Base-by-base conservation (phyloP, 768 basidiomycete genomes). In the Lactarius akahatsu region DNA sequence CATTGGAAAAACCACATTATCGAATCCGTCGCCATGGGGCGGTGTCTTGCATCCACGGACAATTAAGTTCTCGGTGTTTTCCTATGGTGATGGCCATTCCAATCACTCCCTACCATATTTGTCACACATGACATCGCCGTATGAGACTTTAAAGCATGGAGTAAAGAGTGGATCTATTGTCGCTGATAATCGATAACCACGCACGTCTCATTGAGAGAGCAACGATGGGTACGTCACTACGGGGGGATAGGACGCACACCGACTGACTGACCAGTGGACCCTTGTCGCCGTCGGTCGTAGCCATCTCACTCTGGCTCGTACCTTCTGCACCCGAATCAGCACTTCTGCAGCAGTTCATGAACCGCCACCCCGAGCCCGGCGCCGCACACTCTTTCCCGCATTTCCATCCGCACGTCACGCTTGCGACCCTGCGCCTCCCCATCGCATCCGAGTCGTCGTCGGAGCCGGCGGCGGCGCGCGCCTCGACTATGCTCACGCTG, bases 381-480 rank as follows among this genome's bases (percentile, higher is more conserved):
- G 75, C 72, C 5, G 77, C 75, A 11, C 85, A 86, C 0, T 78
- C 77, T 28, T 92, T 86, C 72, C 87, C 89, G 1, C 64, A 70
- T 28, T 86, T 91, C 74, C 72, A 82, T 43, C 89, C 90, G 6
- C 91, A 93, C 74, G 81, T 92, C 72, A 92, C 91, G 0, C 83
- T 93, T 54, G 71, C 83, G 74, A 65, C 81, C 75, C 54, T 79
- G 77, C 47, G 9, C 10, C 47, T 4, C 20, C 47, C 11, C 9
- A 3, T 20, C 43, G 43, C 43, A 10, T 23, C 45, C 10, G n/a
- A 23, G 8, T n/a, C 47, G 15, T 40, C 38, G 38, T 40, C 38
- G 38, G 11, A 13, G 15, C 15, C 38, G 38, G 11, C 3, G 0
- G 36, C 10, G 0, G 45, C 45, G 45, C 47, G 47, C 10, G 47